phyloP scores from a whole-genome alignment of 1,284 basidiomycete genomes.

The Naganishia albida region DNA sequence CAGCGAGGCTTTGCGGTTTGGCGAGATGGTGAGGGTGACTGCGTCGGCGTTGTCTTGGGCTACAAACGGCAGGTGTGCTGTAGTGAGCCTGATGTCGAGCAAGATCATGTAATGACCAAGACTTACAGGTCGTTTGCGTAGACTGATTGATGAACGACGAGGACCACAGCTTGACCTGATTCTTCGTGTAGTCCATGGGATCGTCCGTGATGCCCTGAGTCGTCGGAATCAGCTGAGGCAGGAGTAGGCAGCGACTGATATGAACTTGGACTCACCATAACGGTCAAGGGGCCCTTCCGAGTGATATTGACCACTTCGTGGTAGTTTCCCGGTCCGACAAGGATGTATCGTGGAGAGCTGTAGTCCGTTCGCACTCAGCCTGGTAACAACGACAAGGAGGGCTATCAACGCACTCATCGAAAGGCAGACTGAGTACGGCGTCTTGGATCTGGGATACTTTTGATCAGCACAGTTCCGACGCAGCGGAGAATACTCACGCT shows the following conservation, averaged over 20 bases:
- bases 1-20: conserved; percentile 35
- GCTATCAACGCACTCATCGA: neutral
- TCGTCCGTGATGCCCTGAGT: conserved; percentile 30
- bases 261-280: conserved; percentile 53
- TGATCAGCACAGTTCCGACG: neutral
- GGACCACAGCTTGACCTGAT: conserved; percentile 38
- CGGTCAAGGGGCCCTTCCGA: conserved; percentile 59
- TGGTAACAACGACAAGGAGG: no score
- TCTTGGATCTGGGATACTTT: conserved; percentile 13
- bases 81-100: neutral
- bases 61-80: neutral
- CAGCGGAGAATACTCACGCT: conserved; percentile 13
- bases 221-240: neutral
- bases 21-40: conserved; percentile 37
- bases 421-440: conserved; percentile 23
- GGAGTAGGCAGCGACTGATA: no score
- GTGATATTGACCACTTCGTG: conserved; percentile 64
- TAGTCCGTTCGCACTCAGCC: neutral
- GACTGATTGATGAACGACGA: conserved; percentile 40
- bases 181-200: conserved; percentile 31
- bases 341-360: conserved; percentile 50
- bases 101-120: neutral
- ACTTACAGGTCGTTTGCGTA: conserved; percentile 33
- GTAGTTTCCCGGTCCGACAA: conserved; percentile 66
- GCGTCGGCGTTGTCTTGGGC: conserved; percentile 41